Evolutionary conservation across 306 rosid species (phyloP).

Genomic region (apple (Malus domestica)): DNA sequence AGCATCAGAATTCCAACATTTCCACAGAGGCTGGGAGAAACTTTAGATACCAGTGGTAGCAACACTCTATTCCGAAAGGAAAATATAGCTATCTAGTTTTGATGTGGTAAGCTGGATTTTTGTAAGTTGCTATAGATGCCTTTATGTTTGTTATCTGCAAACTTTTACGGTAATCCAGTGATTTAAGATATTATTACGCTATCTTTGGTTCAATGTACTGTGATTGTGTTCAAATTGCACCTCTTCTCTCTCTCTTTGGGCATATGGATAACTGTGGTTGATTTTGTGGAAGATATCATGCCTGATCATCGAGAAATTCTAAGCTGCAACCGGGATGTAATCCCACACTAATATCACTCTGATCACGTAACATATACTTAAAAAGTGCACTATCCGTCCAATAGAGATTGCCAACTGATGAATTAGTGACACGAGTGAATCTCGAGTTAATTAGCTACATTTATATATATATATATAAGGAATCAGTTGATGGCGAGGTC

Average conservation of each 20-base stretch:
- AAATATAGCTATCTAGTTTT: background rate
- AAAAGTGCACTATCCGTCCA: background rate
- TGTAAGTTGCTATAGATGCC: background rate
- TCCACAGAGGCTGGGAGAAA: background rate
- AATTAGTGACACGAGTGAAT: background rate
- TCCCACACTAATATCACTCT: too few relatives aligned
- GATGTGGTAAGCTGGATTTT: background rate
- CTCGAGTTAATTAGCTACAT: too few relatives aligned
- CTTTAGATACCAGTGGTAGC: background rate
- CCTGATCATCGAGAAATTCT: background rate
- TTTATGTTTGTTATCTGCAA: background rate
- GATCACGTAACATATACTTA: background rate
- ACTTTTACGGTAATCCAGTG: conserved; percentile 9
- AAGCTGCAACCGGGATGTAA: too few relatives aligned
- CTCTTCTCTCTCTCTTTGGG: background rate
- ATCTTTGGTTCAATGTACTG: background rate
- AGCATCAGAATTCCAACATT: background rate
- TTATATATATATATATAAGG: too few relatives aligned
- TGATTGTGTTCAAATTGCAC: background rate
- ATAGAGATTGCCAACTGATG: background rate
- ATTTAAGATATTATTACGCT: background rate
- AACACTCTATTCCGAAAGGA: background rate
- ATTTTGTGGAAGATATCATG: background rate
- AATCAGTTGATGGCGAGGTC: too few relatives aligned
- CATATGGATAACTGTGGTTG: too few relatives aligned